These are phyloP conservation scores for Xylaria acuta DNA, from an alignment of 495 filamentous ascomycete genomes.

Conservation along the genomic window DNA sequence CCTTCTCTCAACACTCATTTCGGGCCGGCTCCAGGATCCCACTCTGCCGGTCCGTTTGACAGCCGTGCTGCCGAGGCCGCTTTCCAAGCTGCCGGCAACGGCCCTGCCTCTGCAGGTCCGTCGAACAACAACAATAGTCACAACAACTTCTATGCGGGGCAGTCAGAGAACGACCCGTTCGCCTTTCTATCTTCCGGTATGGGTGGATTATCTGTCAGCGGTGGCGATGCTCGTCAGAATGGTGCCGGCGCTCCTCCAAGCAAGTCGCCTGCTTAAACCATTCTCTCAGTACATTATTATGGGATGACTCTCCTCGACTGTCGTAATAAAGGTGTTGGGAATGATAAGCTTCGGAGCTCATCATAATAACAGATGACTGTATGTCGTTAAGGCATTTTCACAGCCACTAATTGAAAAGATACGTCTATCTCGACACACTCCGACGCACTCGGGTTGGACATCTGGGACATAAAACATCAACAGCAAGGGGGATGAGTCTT, in stretches of 20 bases:
- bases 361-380: conserved; percentile 16
- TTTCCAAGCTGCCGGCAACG: conserved; percentile 84
- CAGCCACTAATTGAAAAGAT: conserved; percentile 14
- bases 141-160: conserved; percentile 57
- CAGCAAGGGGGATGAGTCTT: conserved; percentile 22
- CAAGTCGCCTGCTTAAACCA: conserved; percentile 67
- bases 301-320: conserved; percentile 13
- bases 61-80: conserved; percentile 91
- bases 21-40: conserved; percentile 71
- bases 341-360: conserved; percentile 30
- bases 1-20: conserved; percentile 82
- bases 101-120: conserved; percentile 67
- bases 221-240: conserved; percentile 83
- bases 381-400: conserved; percentile 9
- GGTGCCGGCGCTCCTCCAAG: conserved; percentile 65
- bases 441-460: conserved; percentile 19
- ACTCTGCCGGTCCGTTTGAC: conserved; percentile 89
- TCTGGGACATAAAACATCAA: conserved; percentile 29
- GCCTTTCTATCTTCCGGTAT: conserved; percentile 87
- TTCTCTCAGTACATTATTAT: conserved; percentile 7
- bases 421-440: conserved; percentile 10
- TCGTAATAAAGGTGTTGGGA: conserved; percentile 38
- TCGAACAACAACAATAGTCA: conserved; percentile 54
- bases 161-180: conserved; percentile 78
- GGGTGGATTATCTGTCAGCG: conserved; percentile 78